Percentiles rank a stretch among this genome's conserved stretches.
Evolutionary conservation across 192 early-diverging fungal species (phyloP).

Genomic region (Backusella australiensis): DNA sequence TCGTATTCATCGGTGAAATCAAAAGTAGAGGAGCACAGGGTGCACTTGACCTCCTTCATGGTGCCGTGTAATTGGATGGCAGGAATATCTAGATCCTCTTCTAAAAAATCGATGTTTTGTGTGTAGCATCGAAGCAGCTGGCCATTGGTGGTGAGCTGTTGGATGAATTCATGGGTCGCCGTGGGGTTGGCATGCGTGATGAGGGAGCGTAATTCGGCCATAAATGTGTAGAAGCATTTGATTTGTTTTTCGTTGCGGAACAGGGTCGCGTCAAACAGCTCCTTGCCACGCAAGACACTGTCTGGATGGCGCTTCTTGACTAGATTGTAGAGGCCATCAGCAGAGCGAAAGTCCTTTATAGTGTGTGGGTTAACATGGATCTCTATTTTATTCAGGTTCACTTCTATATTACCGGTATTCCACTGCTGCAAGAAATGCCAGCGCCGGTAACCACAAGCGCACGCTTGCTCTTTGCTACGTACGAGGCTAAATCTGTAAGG

Average conservation of each 20-base stretch:
- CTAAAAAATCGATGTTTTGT: conserved; percentile 96
- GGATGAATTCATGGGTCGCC: conserved; percentile 84
- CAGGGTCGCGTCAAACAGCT: conserved; percentile 82
- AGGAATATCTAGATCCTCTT: conserved; percentile 67
- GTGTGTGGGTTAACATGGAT: background rate
- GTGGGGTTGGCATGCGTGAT: conserved; percentile 72
- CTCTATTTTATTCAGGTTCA: background rate
- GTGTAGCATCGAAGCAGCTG: conserved; percentile 91
- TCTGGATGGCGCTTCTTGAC: conserved; percentile 73
- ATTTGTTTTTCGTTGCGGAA: conserved; percentile 68
- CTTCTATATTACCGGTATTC: conserved; percentile 69
- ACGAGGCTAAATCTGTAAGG: conserved; percentile 23
- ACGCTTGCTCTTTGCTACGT: conserved; percentile 46
- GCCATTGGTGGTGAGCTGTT: conserved; percentile 65
- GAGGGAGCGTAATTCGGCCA: conserved; percentile 78
- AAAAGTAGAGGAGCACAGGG: conserved; percentile 68
- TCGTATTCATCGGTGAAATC: conserved; percentile 59
- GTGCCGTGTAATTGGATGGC: conserved; percentile 93
- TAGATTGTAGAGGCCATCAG: conserved; percentile 78
- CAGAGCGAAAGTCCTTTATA: conserved; percentile 76
- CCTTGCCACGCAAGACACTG: conserved; percentile 62
- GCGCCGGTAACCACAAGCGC: conserved; percentile 77
- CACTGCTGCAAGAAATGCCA: conserved; percentile 86
- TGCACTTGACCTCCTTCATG: conserved; percentile 83
- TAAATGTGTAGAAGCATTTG: conserved; percentile 73